phyloP scores from a whole-genome alignment of 345 rosid species.

The Eucalyptus rudis region DNA sequence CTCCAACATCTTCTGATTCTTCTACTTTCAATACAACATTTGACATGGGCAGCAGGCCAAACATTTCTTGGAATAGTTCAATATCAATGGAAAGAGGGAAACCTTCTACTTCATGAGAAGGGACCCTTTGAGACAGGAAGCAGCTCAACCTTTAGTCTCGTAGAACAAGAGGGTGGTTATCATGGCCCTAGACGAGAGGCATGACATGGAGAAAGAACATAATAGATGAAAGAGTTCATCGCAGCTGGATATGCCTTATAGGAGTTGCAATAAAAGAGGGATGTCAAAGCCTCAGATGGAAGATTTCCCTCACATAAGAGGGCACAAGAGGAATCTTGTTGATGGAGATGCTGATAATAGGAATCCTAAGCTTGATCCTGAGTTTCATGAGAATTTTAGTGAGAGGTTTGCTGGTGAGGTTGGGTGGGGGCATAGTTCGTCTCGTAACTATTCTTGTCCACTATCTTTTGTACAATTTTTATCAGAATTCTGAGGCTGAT shows the following conservation, averaged over 20 bases:
- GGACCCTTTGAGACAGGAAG: constrained; percentile 54
- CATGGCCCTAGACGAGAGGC: constrained; percentile 41
- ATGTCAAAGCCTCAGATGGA: constrained; percentile 35
- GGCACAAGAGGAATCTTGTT: constrained; percentile 62
- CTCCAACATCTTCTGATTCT: constrained; percentile 58
- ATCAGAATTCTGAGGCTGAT: no score
- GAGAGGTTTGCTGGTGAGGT: no score
- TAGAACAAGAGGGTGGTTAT: constrained; percentile 35
- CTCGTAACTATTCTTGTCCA: no score
- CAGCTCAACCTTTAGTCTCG: constrained; percentile 27
- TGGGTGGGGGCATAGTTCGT: no score
- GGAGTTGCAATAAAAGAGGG: constrained; percentile 44
- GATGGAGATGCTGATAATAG: constrained; percentile 48
- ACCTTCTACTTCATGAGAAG: constrained; percentile 45
- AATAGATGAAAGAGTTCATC: constrained; percentile 43
- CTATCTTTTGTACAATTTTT: no score
- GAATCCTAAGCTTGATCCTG: not conserved
- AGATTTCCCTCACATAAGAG: constrained; percentile 21
- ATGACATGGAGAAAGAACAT: constrained; percentile 25
- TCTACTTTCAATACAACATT: constrained; percentile 39
- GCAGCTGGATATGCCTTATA: constrained; percentile 44
- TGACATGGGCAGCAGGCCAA: constrained; percentile 28
- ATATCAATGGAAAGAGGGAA: constrained; percentile 43
- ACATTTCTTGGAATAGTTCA: constrained; percentile 44
- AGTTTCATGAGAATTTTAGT: constrained; percentile 28